phyloP scores from a whole-genome alignment of 1,284 basidiomycete genomes.

The Spongispora temasekensis region DNA sequence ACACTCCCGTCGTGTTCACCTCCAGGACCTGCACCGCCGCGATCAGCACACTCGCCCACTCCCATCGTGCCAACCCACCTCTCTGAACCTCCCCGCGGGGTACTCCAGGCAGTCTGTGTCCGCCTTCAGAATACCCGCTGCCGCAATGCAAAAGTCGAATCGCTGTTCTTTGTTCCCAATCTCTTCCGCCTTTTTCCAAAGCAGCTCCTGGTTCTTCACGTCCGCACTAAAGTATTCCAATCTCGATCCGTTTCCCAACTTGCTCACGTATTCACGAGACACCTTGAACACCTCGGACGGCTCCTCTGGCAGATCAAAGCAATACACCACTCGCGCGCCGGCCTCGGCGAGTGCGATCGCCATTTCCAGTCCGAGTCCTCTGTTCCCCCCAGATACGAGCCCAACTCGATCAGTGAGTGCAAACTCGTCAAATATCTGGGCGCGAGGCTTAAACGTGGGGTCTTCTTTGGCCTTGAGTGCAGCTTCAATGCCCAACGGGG shows the following conservation, averaged over 20 bases:
- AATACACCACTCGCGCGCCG: conserved; percentile 76
- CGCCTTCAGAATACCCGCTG: conserved; percentile 41
- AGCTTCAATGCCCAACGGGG: conserved; percentile 61
- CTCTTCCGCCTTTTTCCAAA: conserved; percentile 57
- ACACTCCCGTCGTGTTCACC: conserved; percentile 76
- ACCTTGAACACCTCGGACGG: conserved; percentile 70
- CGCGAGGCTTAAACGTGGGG: conserved; percentile 35
- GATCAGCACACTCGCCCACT: not conserved
- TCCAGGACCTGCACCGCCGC: conserved; percentile 55
- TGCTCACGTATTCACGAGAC: conserved; percentile 54
- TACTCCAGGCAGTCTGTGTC: conserved; percentile 70
- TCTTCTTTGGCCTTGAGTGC: conserved; percentile 50
- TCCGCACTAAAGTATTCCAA: conserved; percentile 69
- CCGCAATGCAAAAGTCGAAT: conserved; percentile 2
- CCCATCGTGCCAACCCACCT: conserved; percentile 41
- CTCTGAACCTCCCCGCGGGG: conserved; percentile 67
- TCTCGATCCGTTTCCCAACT: conserved; percentile 47
- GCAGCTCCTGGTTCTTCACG: conserved; percentile 58
- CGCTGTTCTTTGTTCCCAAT: conserved; percentile 46
- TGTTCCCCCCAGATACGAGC: conserved; percentile 76
- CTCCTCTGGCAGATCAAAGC: conserved; percentile 66
- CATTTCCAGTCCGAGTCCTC: conserved; percentile 83
- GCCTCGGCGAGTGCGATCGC: conserved; percentile 76
- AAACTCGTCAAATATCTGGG: conserved; percentile 73
- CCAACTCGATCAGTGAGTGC: conserved; percentile 72